Base-by-base conservation (phyloP, 768 basidiomycete species). In the Tephrocybe sp. region DNA sequence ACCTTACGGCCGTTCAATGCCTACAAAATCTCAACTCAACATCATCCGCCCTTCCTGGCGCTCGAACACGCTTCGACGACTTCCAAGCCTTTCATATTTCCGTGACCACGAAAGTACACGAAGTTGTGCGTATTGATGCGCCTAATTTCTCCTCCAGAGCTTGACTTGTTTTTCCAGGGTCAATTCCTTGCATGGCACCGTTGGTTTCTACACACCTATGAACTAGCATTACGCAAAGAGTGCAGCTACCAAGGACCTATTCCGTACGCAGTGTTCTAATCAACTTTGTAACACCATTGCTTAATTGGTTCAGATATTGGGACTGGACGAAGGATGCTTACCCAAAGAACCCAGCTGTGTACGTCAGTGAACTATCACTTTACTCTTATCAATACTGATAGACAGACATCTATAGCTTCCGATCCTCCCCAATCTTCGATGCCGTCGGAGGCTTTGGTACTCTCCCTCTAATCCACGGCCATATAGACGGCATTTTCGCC, bases 321-420 rank as follows among this genome's bases (percentile, higher is more conserved):
- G 65, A 74, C 41, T 73, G 71, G 71, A 68, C 67, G 3, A 59
- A 54, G 25, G 73, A 74, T 45, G 59, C 64, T 1, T 67, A 69
- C 40, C 54, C 44, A 34, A 24, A 15, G 40, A 21, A 54, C 45
- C 9, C 25, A 47, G 15, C 51, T 53, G 66, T 68, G 49, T 44
- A 59, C 56, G 35, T 40, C 31, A 46, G 18, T 3, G 19, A 21
- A 9, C 35, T 31, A 1, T 13, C 26, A 21, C 7, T 25, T 25
- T 49, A 27, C 3, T 15, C 27, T 25, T 9, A 44, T 47, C 25
- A 40, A 16, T 24, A 21, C 18, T 5, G 5, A 19, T 9, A n/a
- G n/a, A n/a, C n/a, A n/a, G n/a, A n/a, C n/a, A n/a, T n/a, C 38
- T 32, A 18, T 44, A 74, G 74, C 9, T 55, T 73, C n/a, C 51